Percentiles rank a stretch among this genome's conserved stretches.
Evolutionary conservation across 495 filamentous ascomycete genomes (phyloP).

Genomic region (Bacidia rubella): DNA sequence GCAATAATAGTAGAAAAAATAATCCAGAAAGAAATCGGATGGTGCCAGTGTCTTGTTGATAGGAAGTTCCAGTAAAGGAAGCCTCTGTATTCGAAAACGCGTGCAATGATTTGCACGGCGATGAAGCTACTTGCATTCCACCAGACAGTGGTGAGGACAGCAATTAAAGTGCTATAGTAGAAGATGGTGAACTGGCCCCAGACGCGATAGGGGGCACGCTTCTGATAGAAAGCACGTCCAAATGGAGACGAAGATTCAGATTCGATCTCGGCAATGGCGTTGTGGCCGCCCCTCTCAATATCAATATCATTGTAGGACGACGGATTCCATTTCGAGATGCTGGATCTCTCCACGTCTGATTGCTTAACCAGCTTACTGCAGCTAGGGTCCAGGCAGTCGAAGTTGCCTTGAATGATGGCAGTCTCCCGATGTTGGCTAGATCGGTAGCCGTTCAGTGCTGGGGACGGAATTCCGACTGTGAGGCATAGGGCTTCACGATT

Average conservation of each 20-base stretch:
- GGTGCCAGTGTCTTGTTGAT: background rate
- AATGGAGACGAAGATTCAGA: slow-evolving; percentile 1
- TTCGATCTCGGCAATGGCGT: slow-evolving; percentile 10
- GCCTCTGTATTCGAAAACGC: slow-evolving; percentile 11
- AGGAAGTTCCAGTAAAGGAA: background rate
- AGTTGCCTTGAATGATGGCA: background rate
- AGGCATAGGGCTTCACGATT: slow-evolving; percentile 30
- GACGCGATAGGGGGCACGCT: slow-evolving; percentile 24
- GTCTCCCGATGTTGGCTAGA: background rate
- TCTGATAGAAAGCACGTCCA: background rate
- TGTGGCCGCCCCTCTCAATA: background rate
- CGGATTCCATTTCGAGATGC: background rate
- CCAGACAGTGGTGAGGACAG: slow-evolving; percentile 25
- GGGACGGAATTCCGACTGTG: slow-evolving; percentile 9
- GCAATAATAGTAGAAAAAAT: background rate
- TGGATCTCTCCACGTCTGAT: background rate
- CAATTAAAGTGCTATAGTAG: slow-evolving; percentile 26
- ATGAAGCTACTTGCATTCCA: slow-evolving; percentile 27
- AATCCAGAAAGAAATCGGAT: background rate
- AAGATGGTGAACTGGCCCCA: slow-evolving; percentile 26
- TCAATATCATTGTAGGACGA: background rate
- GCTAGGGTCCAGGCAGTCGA: background rate
- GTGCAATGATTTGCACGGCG: slow-evolving; percentile 19
- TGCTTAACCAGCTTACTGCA: background rate
- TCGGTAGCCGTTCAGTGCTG: background rate